Conservation (phyloP, 352 stramenopile species). For the Phytophthora pistaciae region DNA sequence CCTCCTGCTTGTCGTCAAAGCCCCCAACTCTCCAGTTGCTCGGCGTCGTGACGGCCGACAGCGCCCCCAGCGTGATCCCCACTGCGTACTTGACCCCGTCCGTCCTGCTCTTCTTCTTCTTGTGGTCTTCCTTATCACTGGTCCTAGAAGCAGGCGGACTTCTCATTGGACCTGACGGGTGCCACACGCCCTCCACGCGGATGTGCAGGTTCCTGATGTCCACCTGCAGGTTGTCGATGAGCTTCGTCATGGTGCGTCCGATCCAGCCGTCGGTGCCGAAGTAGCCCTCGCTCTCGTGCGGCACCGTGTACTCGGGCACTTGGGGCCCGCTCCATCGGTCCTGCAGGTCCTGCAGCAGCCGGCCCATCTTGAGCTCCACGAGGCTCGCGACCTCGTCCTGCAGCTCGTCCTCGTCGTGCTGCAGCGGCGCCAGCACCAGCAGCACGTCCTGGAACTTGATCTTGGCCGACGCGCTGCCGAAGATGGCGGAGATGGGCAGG, state of each 20-base stretch:
- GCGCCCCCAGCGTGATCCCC: constrained; percentile 79
- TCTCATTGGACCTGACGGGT: constrained; percentile 41
- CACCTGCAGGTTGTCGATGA: constrained; percentile 93
- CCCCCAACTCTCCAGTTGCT: constrained; percentile 86
- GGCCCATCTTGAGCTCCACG: constrained; percentile 73
- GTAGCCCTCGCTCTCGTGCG: constrained; percentile 86
- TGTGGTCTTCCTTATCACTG: not conserved
- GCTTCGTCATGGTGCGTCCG: constrained; percentile 88
- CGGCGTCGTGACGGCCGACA: constrained; percentile 88
- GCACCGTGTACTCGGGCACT: constrained; percentile 69
- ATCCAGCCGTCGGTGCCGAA: constrained; percentile 92
- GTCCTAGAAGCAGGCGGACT: constrained; percentile 30
- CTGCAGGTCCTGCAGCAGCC: constrained; percentile 80
- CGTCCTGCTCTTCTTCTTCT: constrained; percentile 18
- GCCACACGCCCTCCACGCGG: constrained; percentile 83
- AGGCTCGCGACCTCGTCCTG: constrained; percentile 69
- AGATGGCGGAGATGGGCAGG: constrained; percentile 88
- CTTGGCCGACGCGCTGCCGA: constrained; percentile 79
- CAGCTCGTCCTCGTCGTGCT: constrained; percentile 75
- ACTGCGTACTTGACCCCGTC: constrained; percentile 74
- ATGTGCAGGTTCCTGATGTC: constrained; percentile 90
- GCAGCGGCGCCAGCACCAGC: constrained; percentile 76
- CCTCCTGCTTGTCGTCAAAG: constrained; percentile 62
- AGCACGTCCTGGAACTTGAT: constrained; percentile 91
- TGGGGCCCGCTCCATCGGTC: constrained; percentile 82